A percentile compares a stretch with the other conserved stretches of the same genome.
phyloP scores from a whole-genome alignment of 2,329 filamentous ascomycete genomes.

The Apiospora saccharicola region DNA sequence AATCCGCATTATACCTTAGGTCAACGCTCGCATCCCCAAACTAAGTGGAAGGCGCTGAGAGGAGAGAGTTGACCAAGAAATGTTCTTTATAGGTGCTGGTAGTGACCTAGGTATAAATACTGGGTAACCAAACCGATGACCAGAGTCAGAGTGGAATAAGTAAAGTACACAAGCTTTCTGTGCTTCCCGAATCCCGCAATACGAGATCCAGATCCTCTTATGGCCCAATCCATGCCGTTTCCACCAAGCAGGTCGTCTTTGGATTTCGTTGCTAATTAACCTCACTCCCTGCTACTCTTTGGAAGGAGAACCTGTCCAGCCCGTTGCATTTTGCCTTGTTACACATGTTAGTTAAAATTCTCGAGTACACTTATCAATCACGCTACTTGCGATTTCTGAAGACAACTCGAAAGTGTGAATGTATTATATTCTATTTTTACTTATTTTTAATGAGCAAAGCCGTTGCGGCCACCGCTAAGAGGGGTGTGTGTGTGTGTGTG shows the following conservation, averaged over 20 bases:
- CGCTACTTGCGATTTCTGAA: neutral
- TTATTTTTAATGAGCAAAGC: neutral
- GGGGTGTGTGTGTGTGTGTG: neutral
- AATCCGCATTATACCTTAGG: neutral
- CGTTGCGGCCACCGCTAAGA: neutral
- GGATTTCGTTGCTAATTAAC: neutral
- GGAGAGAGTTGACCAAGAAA: neutral
- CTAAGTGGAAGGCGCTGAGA: neutral
- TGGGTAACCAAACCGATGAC: neutral
- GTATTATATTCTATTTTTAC: neutral
- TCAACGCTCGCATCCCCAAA: neutral
- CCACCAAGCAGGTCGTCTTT: neutral
- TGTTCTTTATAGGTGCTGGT: neutral
- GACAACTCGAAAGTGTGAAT: neutral
- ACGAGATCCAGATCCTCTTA: conserved; percentile 8
- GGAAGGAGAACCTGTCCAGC: neutral
- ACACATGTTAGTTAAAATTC: neutral
- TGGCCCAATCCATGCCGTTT: neutral
- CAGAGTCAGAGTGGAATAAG: neutral
- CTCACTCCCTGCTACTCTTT: neutral
- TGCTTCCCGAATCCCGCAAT: conserved; percentile 12
- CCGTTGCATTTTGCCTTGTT: neutral
- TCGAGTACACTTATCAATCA: neutral
- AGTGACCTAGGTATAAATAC: neutral
- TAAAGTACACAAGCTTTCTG: neutral